phyloP scores from a whole-genome alignment of 2,329 filamentous ascomycete species.

The Thelonectria discophora region DNA sequence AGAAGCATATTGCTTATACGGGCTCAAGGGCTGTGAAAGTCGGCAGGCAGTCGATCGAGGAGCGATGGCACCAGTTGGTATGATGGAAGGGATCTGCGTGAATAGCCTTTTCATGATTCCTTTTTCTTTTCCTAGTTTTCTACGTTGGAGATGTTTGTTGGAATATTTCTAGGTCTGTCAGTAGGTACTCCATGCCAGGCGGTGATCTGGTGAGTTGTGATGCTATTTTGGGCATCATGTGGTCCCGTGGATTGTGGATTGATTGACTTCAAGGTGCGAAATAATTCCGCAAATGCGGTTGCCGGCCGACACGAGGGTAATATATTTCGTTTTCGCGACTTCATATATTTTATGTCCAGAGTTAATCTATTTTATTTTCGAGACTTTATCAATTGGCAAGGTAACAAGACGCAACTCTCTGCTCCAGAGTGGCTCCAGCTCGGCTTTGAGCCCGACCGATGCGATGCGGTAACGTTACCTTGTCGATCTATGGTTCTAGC shows the following conservation, averaged over 20 bases:
- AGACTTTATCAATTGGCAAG: background rate
- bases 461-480: background rate
- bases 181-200: too few relatives aligned
- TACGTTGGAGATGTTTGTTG: too few relatives aligned
- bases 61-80: background rate
- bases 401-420: background rate
- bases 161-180: too few relatives aligned
- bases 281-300: background rate
- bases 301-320: background rate
- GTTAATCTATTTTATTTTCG: background rate
- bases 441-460: background rate
- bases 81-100: background rate
- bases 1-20: background rate
- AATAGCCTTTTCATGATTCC: too few relatives aligned
- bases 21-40: background rate
- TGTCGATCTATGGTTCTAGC: background rate
- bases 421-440: background rate
- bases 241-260: slow-evolving; percentile 1
- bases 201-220: too few relatives aligned
- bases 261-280: too few relatives aligned
- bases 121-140: slow-evolving; percentile 1
- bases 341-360: too few relatives aligned
- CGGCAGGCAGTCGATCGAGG: background rate
- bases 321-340: too few relatives aligned
- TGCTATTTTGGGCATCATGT: slow-evolving; percentile 5